These are phyloP conservation scores for Phytophthora melonis DNA, from an alignment of 352 stramenopile species.

Conservation along the genomic window DNA sequence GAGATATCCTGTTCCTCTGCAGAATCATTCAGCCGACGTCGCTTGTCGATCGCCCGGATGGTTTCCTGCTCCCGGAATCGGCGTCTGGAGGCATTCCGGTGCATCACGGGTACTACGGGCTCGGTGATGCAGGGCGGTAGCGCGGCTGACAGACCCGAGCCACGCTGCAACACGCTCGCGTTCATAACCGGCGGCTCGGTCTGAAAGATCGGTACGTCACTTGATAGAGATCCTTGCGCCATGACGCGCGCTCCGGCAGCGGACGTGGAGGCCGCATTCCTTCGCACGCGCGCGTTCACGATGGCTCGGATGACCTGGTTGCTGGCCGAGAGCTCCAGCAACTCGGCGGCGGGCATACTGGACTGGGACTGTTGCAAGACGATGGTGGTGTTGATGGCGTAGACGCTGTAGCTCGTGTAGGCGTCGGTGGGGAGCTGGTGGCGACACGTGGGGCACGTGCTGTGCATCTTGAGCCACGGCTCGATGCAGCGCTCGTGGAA, in stretches of 20 bases:
- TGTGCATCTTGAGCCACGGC: constrained; percentile 89
- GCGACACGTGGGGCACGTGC: constrained; percentile 85
- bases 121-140: constrained; percentile 71
- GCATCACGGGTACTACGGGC: constrained; percentile 74
- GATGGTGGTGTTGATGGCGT: constrained; percentile 92
- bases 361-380: constrained; percentile 88
- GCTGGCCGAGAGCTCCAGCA: constrained; percentile 83
- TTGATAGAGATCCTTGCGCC: constrained; percentile 39
- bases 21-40: constrained; percentile 57
- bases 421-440: constrained; percentile 82
- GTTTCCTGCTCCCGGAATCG: constrained; percentile 61
- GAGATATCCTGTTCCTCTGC: constrained; percentile 69
- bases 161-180: constrained; percentile 76
- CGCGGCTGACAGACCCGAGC: constrained; percentile 42
- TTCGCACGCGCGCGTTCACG: constrained; percentile 84
- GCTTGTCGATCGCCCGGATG: constrained; percentile 63
- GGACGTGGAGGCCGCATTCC: constrained; percentile 46
- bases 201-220: constrained; percentile 63
- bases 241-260: constrained; percentile 1
- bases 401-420: constrained; percentile 90
- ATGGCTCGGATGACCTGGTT: constrained; percentile 90
- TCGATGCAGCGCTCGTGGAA: constrained; percentile 87
- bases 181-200: constrained; percentile 79
- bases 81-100: constrained; percentile 70
- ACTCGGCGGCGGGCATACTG: constrained; percentile 73